Evolutionary conservation across 139 green algal genomes (phyloP).

Genomic region (Chlorella ohadii): DNA sequence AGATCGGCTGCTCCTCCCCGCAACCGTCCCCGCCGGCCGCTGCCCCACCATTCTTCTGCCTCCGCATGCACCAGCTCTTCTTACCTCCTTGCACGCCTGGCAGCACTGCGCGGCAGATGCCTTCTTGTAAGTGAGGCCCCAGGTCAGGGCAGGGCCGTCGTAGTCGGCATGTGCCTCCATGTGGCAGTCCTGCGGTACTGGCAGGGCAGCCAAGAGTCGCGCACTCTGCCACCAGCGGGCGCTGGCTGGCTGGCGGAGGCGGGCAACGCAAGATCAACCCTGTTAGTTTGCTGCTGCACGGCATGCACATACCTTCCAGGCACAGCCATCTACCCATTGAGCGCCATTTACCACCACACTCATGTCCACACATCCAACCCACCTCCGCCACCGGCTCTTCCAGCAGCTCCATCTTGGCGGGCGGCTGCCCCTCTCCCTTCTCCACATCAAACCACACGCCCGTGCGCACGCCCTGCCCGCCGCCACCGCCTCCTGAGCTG

Average conservation of each 20-base stretch:
- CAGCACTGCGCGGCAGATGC: slow-evolving; percentile 56
- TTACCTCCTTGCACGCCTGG: slow-evolving; percentile 50
- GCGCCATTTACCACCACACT: not conserved
- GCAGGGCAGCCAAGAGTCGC: too few species aligned
- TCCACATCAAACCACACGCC: not conserved
- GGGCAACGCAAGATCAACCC: too few species aligned
- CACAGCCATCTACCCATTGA: too few species aligned
- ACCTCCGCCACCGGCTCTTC: slow-evolving; percentile 23
- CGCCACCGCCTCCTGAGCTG: not conserved
- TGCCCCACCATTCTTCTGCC: too few species aligned
- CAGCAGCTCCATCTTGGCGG: not conserved
- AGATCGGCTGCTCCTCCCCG: too few species aligned
- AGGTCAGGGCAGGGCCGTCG: slow-evolving; percentile 16
- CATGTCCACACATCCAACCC: not conserved
- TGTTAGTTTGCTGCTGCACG: too few species aligned
- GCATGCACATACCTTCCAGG: too few species aligned
- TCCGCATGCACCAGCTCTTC: not conserved
- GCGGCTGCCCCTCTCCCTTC: not conserved
- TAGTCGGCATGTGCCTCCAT: slow-evolving; percentile 31
- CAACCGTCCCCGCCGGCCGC: not conserved
- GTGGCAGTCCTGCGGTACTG: slow-evolving; percentile 1
- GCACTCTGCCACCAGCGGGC: too few species aligned
- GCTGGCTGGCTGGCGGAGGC: too few species aligned
- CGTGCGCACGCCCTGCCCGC: not conserved
- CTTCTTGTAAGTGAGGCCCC: slow-evolving; percentile 53